Evolutionary conservation across 2,329 filamentous ascomycete genomes (phyloP).

Genomic region (Juglanconis oblonga): DNA sequence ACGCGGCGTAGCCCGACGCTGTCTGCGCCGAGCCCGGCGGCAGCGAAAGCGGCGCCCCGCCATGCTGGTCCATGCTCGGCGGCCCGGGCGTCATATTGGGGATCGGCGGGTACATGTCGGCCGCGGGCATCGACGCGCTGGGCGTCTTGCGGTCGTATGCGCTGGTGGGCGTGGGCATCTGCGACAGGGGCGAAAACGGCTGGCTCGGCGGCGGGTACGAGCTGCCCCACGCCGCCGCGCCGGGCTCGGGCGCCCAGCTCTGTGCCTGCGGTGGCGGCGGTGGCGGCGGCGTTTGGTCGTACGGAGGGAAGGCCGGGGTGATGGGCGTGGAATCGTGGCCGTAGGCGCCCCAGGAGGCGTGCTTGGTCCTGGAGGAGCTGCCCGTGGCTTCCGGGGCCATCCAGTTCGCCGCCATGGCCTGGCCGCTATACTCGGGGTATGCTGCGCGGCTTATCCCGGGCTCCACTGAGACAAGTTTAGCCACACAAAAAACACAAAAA

Average conservation of each 20-base stretch:
- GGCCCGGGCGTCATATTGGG: slow-evolving; percentile 12
- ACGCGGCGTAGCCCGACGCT: slow-evolving; percentile 3
- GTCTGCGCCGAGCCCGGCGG: slow-evolving; percentile 1
- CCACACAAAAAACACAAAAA: neutral
- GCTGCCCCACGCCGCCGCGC: slow-evolving; percentile 12
- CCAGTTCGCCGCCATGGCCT: slow-evolving; percentile 40
- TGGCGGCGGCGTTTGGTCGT: slow-evolving; percentile 38
- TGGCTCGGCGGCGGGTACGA: slow-evolving; percentile 37
- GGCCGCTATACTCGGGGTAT: slow-evolving; percentile 38
- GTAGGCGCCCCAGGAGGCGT: slow-evolving; percentile 48
- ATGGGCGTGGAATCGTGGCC: slow-evolving; percentile 47
- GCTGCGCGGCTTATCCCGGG: slow-evolving; percentile 19
- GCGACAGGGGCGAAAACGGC: slow-evolving; percentile 40
- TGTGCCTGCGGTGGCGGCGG: slow-evolving; percentile 28
- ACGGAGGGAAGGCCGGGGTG: slow-evolving; percentile 48
- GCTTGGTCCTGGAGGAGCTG: slow-evolving; percentile 34
- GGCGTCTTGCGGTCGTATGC: slow-evolving; percentile 42
- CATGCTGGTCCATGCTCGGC: slow-evolving; percentile 1
- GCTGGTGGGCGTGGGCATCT: slow-evolving; percentile 24
- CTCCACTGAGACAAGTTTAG: slow-evolving; percentile 3
- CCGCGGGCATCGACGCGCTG: slow-evolving; percentile 29
- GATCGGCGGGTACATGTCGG: slow-evolving; percentile 41
- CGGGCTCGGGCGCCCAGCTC: slow-evolving; percentile 26
- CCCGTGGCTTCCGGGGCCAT: slow-evolving; percentile 39
- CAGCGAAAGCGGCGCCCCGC: slow-evolving; percentile 6